Evolutionary conservation across 2,329 filamentous ascomycete genomes (phyloP).

Genomic region (Sporothrix sp.): DNA sequence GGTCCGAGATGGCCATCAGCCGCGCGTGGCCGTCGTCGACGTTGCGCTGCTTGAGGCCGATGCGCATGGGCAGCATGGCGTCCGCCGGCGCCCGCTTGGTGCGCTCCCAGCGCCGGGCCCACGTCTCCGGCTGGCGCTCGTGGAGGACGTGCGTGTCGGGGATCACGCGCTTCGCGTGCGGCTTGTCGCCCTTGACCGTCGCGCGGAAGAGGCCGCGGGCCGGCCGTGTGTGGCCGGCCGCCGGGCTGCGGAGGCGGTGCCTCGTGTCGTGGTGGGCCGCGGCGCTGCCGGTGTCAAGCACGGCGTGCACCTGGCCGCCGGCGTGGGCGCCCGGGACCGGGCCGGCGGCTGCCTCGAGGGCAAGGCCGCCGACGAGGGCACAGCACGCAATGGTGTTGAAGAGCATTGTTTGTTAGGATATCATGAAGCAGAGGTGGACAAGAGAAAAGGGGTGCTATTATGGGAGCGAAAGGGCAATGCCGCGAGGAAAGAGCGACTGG

Average conservation of each 20-base stretch:
- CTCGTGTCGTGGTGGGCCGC: not conserved
- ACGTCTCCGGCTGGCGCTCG: slow-evolving; percentile 24
- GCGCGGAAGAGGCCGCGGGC: slow-evolving; percentile 1
- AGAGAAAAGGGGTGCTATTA: not conserved
- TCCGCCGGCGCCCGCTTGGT: slow-evolving; percentile 19
- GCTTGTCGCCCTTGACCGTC: not conserved
- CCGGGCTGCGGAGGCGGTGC: not conserved
- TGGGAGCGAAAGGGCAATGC: not conserved
- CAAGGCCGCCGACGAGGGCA: slow-evolving; percentile 13
- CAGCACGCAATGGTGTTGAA: slow-evolving; percentile 11
- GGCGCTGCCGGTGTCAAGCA: slow-evolving; percentile 2
- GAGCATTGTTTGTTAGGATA: slow-evolving; percentile 6
- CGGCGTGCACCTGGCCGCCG: not conserved
- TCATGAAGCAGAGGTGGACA: not conserved
- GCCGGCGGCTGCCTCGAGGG: slow-evolving; percentile 13
- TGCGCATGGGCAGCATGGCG: slow-evolving; percentile 20
- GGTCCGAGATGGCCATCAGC: slow-evolving; percentile 25
- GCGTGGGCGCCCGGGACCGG: not conserved
- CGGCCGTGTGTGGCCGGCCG: not conserved
- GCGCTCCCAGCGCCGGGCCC: slow-evolving; percentile 21
- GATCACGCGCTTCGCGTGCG: not conserved
- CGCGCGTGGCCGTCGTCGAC: slow-evolving; percentile 22
- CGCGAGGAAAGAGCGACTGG: not conserved
- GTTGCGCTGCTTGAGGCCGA: slow-evolving; percentile 22
- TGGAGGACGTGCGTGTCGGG: slow-evolving; percentile 24